These are phyloP conservation scores for Penicillium sp. DNA, from an alignment of 2,329 filamentous ascomycete species.

Conservation along the genomic window DNA sequence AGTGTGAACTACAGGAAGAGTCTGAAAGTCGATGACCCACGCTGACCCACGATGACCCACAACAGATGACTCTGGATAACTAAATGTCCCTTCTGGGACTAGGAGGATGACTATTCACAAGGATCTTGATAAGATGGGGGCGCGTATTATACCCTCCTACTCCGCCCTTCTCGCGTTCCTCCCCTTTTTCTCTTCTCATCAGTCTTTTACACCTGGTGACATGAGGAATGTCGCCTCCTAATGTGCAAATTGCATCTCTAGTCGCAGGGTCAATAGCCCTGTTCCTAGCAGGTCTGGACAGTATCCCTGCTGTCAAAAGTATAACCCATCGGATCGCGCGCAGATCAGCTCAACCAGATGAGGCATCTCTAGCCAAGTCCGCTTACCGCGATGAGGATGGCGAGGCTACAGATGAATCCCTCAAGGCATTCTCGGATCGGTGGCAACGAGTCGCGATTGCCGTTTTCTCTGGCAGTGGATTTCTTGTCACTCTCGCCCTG, in stretches of 20 bases:
- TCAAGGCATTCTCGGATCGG: slow-evolving; percentile 63
- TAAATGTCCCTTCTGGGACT: slow-evolving; percentile 1
- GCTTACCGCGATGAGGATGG: slow-evolving; percentile 72
- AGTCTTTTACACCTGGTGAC: background rate
- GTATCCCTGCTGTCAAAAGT: slow-evolving; percentile 30
- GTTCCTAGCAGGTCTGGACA: slow-evolving; percentile 25
- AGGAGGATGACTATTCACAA: background rate
- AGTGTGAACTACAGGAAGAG: background rate
- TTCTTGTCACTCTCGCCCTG: slow-evolving; percentile 58
- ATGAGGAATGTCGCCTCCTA: slow-evolving; percentile 27
- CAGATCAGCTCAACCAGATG: slow-evolving; percentile 19
- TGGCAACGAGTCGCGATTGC: slow-evolving; percentile 59
- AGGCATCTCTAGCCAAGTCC: slow-evolving; percentile 32
- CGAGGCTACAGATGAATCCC: slow-evolving; percentile 64
- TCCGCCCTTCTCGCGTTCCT: background rate
- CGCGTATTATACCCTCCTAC: background rate
- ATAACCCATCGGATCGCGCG: slow-evolving; percentile 22
- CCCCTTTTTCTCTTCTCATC: background rate
- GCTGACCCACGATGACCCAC: background rate
- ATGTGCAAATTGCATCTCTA: slow-evolving; percentile 23
- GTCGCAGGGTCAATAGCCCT: slow-evolving; percentile 29
- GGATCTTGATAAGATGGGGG: slow-evolving; percentile 9
- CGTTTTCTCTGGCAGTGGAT: slow-evolving; percentile 56
- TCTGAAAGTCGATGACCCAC: background rate
- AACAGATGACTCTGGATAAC: background rate